Evolutionary conservation across 306 rosid species (phyloP), one percentile per base, ranked within the genome.

Genomic region (Prunus salicina): DNA sequence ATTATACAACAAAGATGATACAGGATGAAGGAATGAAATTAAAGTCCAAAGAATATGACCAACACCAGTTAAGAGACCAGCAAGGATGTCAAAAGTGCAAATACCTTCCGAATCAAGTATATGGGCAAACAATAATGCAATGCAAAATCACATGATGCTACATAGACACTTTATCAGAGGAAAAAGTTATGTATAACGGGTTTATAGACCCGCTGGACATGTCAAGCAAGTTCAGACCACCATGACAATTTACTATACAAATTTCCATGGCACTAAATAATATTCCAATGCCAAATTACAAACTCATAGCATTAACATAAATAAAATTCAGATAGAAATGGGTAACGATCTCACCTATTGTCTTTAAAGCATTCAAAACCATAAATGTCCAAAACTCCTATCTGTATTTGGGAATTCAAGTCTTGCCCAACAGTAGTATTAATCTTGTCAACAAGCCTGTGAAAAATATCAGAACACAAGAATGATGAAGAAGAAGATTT

Each of bases 321-420:
- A 7, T 5, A 13, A 52, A 72, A 24, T 15, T 38, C 34, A 22
- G 58, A 72, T 25, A 57, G 53, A 20, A 32, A 64, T 1, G 28
- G 22, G 16, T 43, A 60, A 45, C 18, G 8, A 73, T 60, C 57
- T 76, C 82, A 92, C 99, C 97, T 95, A 41, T 95, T 95, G 82
- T 95, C 91, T 91, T 90, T 95, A 30, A 95, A 95, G 86, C 99
- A 95, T 80, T 95, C 99, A 82, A 95, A 95, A 72, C 99, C 99
- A 69, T 95, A 92, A 80, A 95, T 95, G 87, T 95, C 99, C 89
- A 95, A 69, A 45, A 95, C 93, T 80, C 99, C 99, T 65, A 95
- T 92, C 81, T 92, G 97, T 27, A 86, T 67, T 79, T 38, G 80
- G 73, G 97, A 95, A 86, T 87, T 91, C 75, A 53, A 71, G 77